Base-by-base conservation (phyloP, 2,329 filamentous ascomycete genomes). In the Mycocentrospora acerina region DNA sequence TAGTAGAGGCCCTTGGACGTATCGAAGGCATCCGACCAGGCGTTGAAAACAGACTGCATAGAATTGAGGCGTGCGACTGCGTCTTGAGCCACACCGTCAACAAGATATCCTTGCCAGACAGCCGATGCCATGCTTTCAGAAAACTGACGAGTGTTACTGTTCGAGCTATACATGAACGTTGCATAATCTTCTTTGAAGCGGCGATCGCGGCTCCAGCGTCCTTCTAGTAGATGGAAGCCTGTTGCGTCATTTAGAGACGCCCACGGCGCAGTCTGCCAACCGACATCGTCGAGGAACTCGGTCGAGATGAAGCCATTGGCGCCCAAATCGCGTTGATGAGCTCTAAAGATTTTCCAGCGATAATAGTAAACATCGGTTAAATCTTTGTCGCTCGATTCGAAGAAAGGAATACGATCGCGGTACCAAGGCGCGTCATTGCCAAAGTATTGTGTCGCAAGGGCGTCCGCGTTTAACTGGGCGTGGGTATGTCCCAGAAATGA, bases 361-460 rank as follows among this genome's bases (percentile, higher is more conserved):
- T 73, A 73, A 52, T 73, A 73, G 51, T 72, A 73, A 8, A 73
- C 70, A 13, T 71, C 65, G 1, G 63, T 67, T 12, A 71, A 61
- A 8, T 63, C 46, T 2, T 53, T 30, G 36, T 70, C 66, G 32
- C 64, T 68, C 13, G 63, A 64, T 33, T 70, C 66, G 41, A 71
- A 71, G 35, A 66, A 64, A 2, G 68, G 67, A 5, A 70, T 69
- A 10, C 64, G 59, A 22, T 63, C 48, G 7, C 56, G 52, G 32
- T 69, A 71, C 68, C 68, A 71, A 1, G 67, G 59, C 14, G 65
- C 57, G 46, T 71, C 68, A 19, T 70, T 71, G 32, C 67, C 64
- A 36, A 67, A 71, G 48, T 71, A 67, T 57, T 60, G 48, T 13
- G 40, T 42, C 2, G 56, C 46, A 3, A 67, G 44, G 16, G 43